Percentiles rank a stretch among this genome's conserved stretches.
phyloP scores from a whole-genome alignment of 805 yeast species.

The Candida germanica region DNA sequence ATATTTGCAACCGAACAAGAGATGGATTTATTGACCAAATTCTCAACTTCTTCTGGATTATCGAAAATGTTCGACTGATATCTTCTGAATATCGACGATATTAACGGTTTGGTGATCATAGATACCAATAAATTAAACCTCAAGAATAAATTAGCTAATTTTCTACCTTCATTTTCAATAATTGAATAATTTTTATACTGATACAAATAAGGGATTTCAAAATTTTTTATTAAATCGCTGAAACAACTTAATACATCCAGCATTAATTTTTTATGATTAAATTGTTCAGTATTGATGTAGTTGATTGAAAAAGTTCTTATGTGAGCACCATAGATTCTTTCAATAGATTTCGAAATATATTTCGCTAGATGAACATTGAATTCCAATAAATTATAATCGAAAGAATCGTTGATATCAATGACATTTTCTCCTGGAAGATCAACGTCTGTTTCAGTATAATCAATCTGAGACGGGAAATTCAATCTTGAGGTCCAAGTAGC shows the following conservation, averaged over 20 bases:
- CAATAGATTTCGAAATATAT: slow-evolving; percentile 32
- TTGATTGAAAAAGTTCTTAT: slow-evolving; percentile 37
- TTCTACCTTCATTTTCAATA: slow-evolving; percentile 21
- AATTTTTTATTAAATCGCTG: slow-evolving; percentile 27
- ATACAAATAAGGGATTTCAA: slow-evolving; percentile 28
- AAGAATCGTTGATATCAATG: slow-evolving; percentile 25
- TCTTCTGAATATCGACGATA: slow-evolving; percentile 28
- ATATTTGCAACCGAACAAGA: slow-evolving; percentile 28
- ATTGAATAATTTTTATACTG: slow-evolving; percentile 21
- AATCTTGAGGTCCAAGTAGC: slow-evolving; percentile 39
- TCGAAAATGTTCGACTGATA: slow-evolving; percentile 20
- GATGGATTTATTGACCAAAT: slow-evolving; percentile 26
- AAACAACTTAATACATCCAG: slow-evolving; percentile 27
- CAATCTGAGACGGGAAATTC: slow-evolving; percentile 38
- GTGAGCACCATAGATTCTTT: slow-evolving; percentile 39
- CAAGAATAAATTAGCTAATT: slow-evolving; percentile 31
- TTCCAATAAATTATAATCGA: slow-evolving; percentile 29
- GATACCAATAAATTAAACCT: slow-evolving; percentile 34
- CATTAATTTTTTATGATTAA: slow-evolving; percentile 34
- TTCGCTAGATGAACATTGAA: slow-evolving; percentile 39
- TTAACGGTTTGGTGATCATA: slow-evolving; percentile 32
- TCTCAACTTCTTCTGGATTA: slow-evolving; percentile 21
- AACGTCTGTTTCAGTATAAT: slow-evolving; percentile 42
- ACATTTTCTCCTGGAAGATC: slow-evolving; percentile 37
- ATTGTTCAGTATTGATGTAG: slow-evolving; percentile 39